phyloP scores from a whole-genome alignment of 129 eudicot species.

The Escallonia rubra region DNA sequence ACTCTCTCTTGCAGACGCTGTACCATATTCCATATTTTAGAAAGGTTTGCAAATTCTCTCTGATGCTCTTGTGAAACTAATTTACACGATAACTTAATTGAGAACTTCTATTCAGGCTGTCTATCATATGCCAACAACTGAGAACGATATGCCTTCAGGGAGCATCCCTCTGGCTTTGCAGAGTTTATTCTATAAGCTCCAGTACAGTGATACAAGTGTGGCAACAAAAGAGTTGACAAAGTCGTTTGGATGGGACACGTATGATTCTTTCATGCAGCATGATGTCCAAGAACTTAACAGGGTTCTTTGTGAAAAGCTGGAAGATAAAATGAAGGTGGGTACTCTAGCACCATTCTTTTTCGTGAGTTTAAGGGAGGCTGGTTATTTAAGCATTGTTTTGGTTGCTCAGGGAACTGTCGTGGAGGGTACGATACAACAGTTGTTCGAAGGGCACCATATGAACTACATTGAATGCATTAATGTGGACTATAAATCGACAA shows the following conservation, averaged over 20 bases:
- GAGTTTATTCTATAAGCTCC: slow-evolving; percentile 93
- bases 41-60: slow-evolving; percentile 52
- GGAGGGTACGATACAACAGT: slow-evolving; percentile 92
- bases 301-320: slow-evolving; percentile 95
- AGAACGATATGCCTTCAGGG: slow-evolving; percentile 83
- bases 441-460: slow-evolving; percentile 98
- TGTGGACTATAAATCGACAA: slow-evolving; percentile 86
- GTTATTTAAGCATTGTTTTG: slow-evolving; percentile 12
- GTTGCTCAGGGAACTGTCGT: slow-evolving; percentile 82
- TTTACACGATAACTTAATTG: slow-evolving; percentile 14
- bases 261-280: slow-evolving; percentile 91
- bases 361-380: slow-evolving; percentile 3
- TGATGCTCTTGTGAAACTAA: background rate
- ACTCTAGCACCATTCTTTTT: slow-evolving; percentile 8
- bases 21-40: slow-evolving; percentile 94
- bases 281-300: slow-evolving; percentile 97
- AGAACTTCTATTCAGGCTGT: slow-evolving; percentile 55
- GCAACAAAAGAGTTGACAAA: slow-evolving; percentile 92
- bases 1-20: slow-evolving; percentile 87
- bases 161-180: slow-evolving; percentile 94
- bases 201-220: slow-evolving; percentile 82
- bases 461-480: slow-evolving; percentile 91
- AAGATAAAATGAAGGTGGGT: slow-evolving; percentile 93
- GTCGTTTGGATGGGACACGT: slow-evolving; percentile 96
- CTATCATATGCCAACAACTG: slow-evolving; percentile 98